Percentiles rank a stretch among this genome's conserved stretches.
phyloP scores from a whole-genome alignment of 495 filamentous ascomycete species.

The Barbatosphaeria neglecta region DNA sequence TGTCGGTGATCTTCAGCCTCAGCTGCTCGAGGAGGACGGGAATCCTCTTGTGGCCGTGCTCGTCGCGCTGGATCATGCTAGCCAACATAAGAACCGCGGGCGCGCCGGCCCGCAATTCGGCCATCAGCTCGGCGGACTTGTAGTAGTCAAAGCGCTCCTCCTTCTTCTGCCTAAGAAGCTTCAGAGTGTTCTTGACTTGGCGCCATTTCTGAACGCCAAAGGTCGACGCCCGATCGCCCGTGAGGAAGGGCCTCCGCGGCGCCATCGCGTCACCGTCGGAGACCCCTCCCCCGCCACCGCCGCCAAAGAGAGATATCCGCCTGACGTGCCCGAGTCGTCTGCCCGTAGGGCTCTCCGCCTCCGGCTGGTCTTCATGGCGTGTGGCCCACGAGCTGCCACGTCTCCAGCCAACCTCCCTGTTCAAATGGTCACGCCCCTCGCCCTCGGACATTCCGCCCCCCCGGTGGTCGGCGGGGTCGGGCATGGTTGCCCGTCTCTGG shows the following conservation, averaged over 20 bases:
- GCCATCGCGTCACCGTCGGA: conserved; percentile 41
- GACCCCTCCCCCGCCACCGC: conserved; percentile 32
- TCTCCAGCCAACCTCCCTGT: conserved; percentile 39
- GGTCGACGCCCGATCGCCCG: conserved; percentile 58
- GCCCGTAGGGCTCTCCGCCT: conserved; percentile 34
- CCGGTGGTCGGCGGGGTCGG: conserved; percentile 54
- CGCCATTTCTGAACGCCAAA: conserved; percentile 78
- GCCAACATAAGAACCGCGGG: conserved; percentile 88
- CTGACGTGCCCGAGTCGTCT: conserved; percentile 61
- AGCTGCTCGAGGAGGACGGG: conserved; percentile 92
- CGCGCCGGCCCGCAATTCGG: conserved; percentile 81
- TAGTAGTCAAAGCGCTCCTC: conserved; percentile 81
- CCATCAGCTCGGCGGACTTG: conserved; percentile 93
- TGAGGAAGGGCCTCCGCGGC: conserved; percentile 38
- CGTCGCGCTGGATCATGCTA: conserved; percentile 94
- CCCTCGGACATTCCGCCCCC: conserved; percentile 80
- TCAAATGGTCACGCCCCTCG: conserved; percentile 67
- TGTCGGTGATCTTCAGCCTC: conserved; percentile 77
- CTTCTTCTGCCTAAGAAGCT: conserved; percentile 70
- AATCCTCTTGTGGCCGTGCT: conserved; percentile 88
- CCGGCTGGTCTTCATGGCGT: conserved; percentile 21
- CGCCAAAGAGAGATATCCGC: conserved; percentile 61
- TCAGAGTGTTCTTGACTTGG: conserved; percentile 73
- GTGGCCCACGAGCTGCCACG: conserved; percentile 44
- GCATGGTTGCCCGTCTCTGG: conserved; percentile 55